phyloP scores from a whole-genome alignment of 257 asterid genomes.

The Solanum piurae region DNA sequence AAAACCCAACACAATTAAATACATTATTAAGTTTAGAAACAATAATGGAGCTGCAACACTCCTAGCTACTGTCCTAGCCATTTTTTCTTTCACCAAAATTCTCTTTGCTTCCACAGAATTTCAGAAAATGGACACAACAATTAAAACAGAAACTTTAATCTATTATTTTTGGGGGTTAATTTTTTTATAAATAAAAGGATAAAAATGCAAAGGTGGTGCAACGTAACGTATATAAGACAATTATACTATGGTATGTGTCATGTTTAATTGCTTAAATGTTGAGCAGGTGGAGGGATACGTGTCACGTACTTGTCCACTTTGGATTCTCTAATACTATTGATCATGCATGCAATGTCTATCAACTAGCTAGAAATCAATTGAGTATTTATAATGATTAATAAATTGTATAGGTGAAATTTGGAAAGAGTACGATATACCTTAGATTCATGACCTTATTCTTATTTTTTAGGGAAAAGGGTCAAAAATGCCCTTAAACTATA shows the following conservation, averaged over 20 bases:
- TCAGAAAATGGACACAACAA: not conserved
- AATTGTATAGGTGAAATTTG: not conserved
- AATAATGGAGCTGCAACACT: conserved; percentile 69
- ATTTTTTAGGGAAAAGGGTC: no score
- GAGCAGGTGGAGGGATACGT: conserved; percentile 24
- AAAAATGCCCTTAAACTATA: no score
- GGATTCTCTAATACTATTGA: not conserved
- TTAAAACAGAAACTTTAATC: not conserved
- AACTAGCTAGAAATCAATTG: no score
- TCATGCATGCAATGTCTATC: not conserved
- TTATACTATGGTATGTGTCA: conserved; percentile 4
- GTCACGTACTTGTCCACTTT: not conserved
- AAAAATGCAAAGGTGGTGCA: not conserved
- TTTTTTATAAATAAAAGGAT: not conserved
- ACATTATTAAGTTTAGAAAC: conserved; percentile 68
- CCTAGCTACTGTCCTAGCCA: conserved; percentile 71
- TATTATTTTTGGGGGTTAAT: not conserved
- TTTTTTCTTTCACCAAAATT: conserved; percentile 2
- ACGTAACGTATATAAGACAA: not conserved
- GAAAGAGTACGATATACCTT: not conserved
- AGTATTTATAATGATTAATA: no score
- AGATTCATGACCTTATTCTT: not conserved
- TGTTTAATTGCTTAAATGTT: not conserved
- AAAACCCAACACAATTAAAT: conserved; percentile 57
- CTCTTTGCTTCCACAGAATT: not conserved